Conservation (phyloP, 768 basidiomycete genomes). For the Trametes punicea region DNA sequence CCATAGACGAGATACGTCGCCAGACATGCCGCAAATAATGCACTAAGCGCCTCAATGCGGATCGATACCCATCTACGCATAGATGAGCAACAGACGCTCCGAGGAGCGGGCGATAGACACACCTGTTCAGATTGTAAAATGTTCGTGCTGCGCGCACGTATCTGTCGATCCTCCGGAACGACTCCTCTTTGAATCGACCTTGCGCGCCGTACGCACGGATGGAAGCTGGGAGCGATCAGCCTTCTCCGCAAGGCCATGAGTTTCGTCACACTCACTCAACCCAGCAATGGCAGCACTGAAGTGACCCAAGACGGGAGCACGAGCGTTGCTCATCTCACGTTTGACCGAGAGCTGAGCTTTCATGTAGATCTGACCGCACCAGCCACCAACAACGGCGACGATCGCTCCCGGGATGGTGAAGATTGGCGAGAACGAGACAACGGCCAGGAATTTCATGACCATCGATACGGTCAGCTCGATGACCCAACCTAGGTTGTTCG, state of each 20-base stretch:
- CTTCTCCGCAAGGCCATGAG: neutral
- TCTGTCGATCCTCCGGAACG: conserved; percentile 43
- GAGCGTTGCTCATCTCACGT: conserved; percentile 51
- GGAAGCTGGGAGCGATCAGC: conserved; percentile 31
- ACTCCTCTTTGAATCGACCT: conserved; percentile 39
- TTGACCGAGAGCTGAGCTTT: conserved; percentile 56
- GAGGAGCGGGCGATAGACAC: neutral
- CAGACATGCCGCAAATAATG: conserved; percentile 45
- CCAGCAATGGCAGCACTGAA: conserved; percentile 55
- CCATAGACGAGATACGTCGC: conserved; percentile 55
- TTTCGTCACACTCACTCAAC: conserved; percentile 31
- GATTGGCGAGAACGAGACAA: conserved; percentile 38
- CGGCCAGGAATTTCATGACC: conserved; percentile 34
- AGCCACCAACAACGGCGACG: conserved; percentile 37
- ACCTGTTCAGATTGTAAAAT: conserved; percentile 47
- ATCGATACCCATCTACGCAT: conserved; percentile 41
- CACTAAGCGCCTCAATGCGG: conserved; percentile 55
- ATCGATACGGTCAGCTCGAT: conserved; percentile 33
- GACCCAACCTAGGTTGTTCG: conserved; percentile 27
- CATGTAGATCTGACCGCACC: conserved; percentile 52
- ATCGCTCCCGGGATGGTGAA: conserved; percentile 41
- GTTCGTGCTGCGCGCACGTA: conserved; percentile 41
- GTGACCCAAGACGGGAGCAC: conserved; percentile 48
- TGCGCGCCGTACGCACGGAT: conserved; percentile 59
- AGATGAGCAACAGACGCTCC: neutral